These are phyloP conservation scores for Tylopilus sp. DNA, from an alignment of 1,284 basidiomycete genomes.

Conservation along the genomic window DNA sequence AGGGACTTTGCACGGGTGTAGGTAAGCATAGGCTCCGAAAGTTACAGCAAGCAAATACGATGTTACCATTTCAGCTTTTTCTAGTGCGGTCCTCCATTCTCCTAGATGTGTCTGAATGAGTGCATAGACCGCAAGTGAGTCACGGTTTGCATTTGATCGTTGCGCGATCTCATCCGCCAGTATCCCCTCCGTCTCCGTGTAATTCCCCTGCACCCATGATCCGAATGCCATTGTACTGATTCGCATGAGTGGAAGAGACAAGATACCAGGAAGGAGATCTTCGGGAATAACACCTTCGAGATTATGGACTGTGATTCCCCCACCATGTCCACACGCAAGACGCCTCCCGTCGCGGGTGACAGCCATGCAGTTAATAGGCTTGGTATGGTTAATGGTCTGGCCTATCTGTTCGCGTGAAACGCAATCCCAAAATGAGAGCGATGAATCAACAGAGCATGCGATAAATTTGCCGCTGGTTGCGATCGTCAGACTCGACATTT, in stretches of 20 bases:
- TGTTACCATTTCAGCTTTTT: neutral
- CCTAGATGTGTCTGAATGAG: neutral
- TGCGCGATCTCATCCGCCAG: neutral
- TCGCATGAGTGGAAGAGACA: neutral
- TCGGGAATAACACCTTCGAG: neutral
- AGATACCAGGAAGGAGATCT: neutral
- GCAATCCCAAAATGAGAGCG: neutral
- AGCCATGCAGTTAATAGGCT: neutral
- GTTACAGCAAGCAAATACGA: neutral
- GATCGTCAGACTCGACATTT: neutral
- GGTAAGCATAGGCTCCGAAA: neutral
- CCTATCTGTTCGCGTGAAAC: neutral
- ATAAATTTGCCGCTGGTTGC: neutral
- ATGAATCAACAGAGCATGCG: neutral
- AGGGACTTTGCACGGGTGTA: neutral
- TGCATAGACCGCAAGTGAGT: neutral
- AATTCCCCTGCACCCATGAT: neutral
- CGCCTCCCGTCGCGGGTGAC: neutral
- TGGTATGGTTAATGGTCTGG: neutral
- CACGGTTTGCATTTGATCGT: neutral
- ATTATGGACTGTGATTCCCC: neutral
- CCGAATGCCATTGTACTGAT: neutral
- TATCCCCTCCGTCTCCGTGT: neutral
- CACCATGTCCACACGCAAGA: neutral
- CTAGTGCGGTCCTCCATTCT: neutral